Conservation (phyloP, 345 rosid genomes). For the Geranium brycei region DNA sequence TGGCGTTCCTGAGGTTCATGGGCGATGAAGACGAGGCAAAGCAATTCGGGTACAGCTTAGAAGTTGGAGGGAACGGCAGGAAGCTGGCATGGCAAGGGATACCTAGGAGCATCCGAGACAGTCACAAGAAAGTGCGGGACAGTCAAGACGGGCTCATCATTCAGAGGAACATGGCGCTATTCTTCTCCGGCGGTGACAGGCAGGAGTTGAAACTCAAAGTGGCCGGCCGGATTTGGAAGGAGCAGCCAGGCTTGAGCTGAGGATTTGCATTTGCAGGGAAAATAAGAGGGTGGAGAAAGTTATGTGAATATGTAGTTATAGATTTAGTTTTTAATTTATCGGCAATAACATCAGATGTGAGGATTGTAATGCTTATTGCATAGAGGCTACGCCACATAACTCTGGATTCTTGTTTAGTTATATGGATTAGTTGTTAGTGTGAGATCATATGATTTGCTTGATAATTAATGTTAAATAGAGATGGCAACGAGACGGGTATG, state of each 20-base stretch:
- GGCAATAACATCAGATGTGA: no score
- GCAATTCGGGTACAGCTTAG: conserved; percentile 40
- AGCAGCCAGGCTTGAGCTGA: conserved; percentile 11
- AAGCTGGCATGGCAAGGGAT: conserved; percentile 45
- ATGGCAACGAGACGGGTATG: no score
- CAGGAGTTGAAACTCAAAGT: conserved; percentile 38
- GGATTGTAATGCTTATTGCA: no score
- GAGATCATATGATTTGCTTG: no score
- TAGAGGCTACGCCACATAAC: no score
- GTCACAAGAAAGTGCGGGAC: conserved; percentile 43
- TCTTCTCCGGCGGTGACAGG: conserved; percentile 41
- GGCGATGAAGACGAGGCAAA: conserved; percentile 36
- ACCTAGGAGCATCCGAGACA: conserved; percentile 44
- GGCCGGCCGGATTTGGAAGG: conserved; percentile 44
- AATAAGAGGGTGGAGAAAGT: no score
- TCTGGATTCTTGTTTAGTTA: no score
- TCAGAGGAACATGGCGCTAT: conserved; percentile 24
- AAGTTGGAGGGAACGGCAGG: conserved; percentile 42
- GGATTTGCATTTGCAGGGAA: no score
- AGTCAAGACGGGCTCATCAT: conserved; percentile 30
- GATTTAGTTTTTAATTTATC: no score
- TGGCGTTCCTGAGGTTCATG: conserved; percentile 53
- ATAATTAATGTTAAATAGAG: no score
- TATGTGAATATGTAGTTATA: no score
- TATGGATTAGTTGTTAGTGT: no score